A percentile compares a stretch with the other conserved stretches of the same genome.
These are phyloP conservation scores for Volvariella volvacea DNA, from an alignment of 1,284 basidiomycete genomes.

Conservation along the genomic window DNA sequence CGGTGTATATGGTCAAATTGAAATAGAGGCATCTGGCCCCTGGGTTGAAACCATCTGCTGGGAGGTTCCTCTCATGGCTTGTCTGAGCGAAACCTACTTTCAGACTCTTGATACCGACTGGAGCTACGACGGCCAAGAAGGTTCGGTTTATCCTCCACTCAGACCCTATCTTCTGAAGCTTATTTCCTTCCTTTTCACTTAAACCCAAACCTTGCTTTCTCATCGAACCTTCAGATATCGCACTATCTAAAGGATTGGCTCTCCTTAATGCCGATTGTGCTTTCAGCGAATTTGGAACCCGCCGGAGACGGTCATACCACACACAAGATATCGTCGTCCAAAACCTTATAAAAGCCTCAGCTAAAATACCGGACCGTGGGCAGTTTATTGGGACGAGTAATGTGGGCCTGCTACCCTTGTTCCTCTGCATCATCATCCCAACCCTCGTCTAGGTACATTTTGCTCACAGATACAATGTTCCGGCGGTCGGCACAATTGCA, in stretches of 20 bases:
- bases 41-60: slow-evolving; percentile 94
- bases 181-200: slow-evolving; percentile 4
- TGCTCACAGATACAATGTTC: slow-evolving; percentile 66
- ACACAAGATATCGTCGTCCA: slow-evolving; percentile 78
- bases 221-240: slow-evolving; percentile 33
- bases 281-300: slow-evolving; percentile 93
- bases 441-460: slow-evolving; percentile 58
- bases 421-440: slow-evolving; percentile 6
- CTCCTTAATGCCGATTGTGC: slow-evolving; percentile 68
- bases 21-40: slow-evolving; percentile 68
- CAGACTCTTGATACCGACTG: slow-evolving; percentile 70
- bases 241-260: slow-evolving; percentile 64
- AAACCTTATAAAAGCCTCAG: slow-evolving; percentile 59
- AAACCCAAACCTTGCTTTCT: slow-evolving; percentile 2
- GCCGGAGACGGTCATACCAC: slow-evolving; percentile 76
- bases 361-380: slow-evolving; percentile 47
- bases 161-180: neutral
- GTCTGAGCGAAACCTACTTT: slow-evolving; percentile 78
- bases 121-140: slow-evolving; percentile 77
- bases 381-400: slow-evolving; percentile 84
- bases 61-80: slow-evolving; percentile 94
- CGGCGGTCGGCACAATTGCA: slow-evolving; percentile 80
- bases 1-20: slow-evolving; percentile 58
- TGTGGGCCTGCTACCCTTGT: slow-evolving; percentile 32
- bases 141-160: slow-evolving; percentile 27